A percentile compares a stretch with the other conserved stretches of the same genome.
Conservation (phyloP, 75 land plant species). For the Pinus albicaulis region DNA sequence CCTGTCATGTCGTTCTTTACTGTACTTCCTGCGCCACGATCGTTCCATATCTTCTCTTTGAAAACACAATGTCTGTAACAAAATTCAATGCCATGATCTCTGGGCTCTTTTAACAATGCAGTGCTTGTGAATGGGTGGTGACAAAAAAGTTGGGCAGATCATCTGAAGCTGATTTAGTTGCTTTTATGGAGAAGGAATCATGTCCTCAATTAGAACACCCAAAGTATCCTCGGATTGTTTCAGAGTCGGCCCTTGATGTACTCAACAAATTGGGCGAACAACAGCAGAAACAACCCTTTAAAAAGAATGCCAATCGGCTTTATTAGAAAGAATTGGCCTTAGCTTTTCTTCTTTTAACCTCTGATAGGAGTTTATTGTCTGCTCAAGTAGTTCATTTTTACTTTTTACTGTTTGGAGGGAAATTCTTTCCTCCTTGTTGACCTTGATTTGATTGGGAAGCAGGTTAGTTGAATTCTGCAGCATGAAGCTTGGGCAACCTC, state of each 20-base stretch:
- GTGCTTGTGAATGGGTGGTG: conserved; percentile 85
- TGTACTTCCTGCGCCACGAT: conserved; percentile 74
- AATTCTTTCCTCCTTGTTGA: conserved; percentile 69
- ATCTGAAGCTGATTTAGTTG: conserved; percentile 69
- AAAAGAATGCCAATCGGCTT: conserved; percentile 58
- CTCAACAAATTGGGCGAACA: conserved; percentile 14
- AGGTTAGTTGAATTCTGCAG: conserved; percentile 26
- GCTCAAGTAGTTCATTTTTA: conserved; percentile 89
- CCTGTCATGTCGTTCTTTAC: conserved; percentile 77
- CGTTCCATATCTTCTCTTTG: conserved; percentile 80
- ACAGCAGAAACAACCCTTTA: conserved; percentile 8
- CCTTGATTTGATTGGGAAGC: conserved; percentile 59
- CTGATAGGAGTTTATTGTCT: conserved; percentile 67
- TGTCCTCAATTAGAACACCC: conserved; percentile 10
- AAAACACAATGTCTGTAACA: conserved; percentile 93
- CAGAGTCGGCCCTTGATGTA: conserved; percentile 43
- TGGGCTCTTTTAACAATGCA: conserved; percentile 78
- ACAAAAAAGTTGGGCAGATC: conserved; percentile 84
- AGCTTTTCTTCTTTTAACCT: conserved; percentile 69
- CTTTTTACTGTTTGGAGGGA: conserved; percentile 81
- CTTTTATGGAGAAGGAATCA: conserved; percentile 33
- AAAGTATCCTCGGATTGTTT: conserved; percentile 30
- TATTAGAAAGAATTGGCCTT: conserved; percentile 72
- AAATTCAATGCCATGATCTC: conserved; percentile 93
- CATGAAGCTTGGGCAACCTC: neutral